Conservation (phyloP, 108 stramenopile species). For the Discostella stelligeroides region DNA sequence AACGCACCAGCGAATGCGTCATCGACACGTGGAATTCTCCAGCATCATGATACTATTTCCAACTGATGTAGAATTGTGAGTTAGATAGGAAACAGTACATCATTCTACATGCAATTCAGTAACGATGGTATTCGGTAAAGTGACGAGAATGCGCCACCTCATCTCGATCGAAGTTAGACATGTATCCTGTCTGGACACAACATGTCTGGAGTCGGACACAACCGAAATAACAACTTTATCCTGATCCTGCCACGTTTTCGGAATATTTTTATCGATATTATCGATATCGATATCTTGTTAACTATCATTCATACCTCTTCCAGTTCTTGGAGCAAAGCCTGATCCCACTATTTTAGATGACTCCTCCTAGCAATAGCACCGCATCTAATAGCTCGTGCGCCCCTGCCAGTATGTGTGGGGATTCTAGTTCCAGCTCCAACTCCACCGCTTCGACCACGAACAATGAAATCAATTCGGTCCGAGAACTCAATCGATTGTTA, state of each 20-base stretch:
- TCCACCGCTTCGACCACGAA: no score
- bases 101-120: not conserved
- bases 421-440: no score
- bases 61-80: not conserved
- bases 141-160: not conserved
- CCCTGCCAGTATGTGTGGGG: not conserved
- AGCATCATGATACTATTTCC: not conserved
- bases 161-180: not conserved
- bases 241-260: no score
- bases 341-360: no score
- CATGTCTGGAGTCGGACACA: not conserved
- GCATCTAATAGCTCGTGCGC: no score
- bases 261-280: no score
- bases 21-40: not conserved
- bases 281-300: no score
- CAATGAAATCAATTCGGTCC: conserved; percentile 22
- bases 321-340: no score
- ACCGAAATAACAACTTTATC: no score
- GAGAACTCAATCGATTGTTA: conserved; percentile 38
- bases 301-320: no score
- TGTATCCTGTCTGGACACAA: conserved; percentile 3
- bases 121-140: conserved; percentile 2
- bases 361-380: no score
- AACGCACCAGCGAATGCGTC: not conserved
- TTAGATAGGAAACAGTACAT: not conserved